Conservation (phyloP, 2,329 filamentous ascomycete genomes). For the Botrytis fabae region DNA sequence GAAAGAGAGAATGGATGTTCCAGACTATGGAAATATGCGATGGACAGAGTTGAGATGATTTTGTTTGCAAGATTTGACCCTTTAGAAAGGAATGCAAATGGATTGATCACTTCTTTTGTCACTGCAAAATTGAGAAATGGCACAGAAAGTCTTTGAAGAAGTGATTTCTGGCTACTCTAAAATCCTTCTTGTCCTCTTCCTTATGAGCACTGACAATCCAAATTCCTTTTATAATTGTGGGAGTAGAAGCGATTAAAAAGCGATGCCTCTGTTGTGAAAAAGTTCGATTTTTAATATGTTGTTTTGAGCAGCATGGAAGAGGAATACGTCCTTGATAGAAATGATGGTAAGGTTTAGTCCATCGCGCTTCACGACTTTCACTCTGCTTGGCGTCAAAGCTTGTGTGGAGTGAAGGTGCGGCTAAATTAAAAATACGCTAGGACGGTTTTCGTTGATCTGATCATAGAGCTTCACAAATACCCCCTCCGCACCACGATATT, state of each 20-base stretch:
- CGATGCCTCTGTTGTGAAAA: not conserved
- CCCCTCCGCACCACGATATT: not conserved
- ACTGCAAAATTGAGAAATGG: conserved; percentile 33
- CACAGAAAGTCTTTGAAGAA: conserved; percentile 42
- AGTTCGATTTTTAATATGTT: conserved; percentile 3
- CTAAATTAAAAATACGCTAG: conserved; percentile 22
- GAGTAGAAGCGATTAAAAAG: not conserved
- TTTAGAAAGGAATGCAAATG: conserved; percentile 32
- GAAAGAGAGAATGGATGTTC: conserved; percentile 29
- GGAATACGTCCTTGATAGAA: not conserved
- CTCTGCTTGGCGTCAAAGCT: conserved; percentile 20
- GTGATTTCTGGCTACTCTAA: conserved; percentile 42
- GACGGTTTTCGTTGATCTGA: conserved; percentile 20
- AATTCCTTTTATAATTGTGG: conserved; percentile 1
- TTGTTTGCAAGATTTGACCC: conserved; percentile 27
- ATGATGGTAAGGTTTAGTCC: not conserved
- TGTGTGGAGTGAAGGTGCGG: conserved; percentile 22
- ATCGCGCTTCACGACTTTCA: conserved; percentile 20
- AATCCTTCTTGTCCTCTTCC: conserved; percentile 24
- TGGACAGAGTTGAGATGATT: conserved; percentile 29
- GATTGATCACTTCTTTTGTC: conserved; percentile 26
- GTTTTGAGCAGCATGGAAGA: not conserved
- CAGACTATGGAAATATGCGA: conserved; percentile 23
- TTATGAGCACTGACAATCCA: conserved; percentile 14
- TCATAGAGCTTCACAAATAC: conserved; percentile 11